A percentile compares a stretch with the other conserved stretches of the same genome.
Conservation (phyloP, 164 flowering plant genomes). For the Brasenia schreberi region DNA sequence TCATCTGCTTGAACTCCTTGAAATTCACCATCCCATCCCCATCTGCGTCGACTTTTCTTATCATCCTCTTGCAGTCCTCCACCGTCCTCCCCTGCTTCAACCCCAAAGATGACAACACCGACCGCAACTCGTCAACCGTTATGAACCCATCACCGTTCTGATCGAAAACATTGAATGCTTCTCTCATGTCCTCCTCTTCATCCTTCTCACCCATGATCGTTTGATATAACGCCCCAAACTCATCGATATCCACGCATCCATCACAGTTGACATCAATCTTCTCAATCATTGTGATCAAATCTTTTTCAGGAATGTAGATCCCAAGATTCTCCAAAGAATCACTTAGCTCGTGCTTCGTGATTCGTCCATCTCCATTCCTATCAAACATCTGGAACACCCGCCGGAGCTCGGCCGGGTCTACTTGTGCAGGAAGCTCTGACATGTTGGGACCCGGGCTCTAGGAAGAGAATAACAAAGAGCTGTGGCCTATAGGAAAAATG, state of each 20-base stretch:
- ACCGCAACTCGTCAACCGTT: slow-evolving; percentile 33
- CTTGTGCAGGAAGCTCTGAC: no score
- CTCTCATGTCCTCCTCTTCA: no score
- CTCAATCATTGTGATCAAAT: slow-evolving; percentile 39
- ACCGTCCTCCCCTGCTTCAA: slow-evolving; percentile 47
- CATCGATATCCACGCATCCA: slow-evolving; percentile 57
- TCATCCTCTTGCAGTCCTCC: slow-evolving; percentile 63
- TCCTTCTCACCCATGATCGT: slow-evolving; percentile 41
- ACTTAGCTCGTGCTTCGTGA: slow-evolving; percentile 41
- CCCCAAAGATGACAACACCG: slow-evolving; percentile 47
- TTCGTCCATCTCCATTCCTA: slow-evolving; percentile 51
- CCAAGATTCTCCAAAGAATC: slow-evolving; percentile 52
- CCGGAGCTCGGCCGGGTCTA: slow-evolving; percentile 38
- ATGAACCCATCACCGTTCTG: no score
- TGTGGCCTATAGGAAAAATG: no score
- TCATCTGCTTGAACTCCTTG: slow-evolving; percentile 58
- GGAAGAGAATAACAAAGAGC: no score
- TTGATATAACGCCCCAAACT: slow-evolving; percentile 39
- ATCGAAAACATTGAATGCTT: no score
- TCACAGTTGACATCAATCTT: slow-evolving; percentile 53
- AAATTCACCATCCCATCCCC: slow-evolving; percentile 64
- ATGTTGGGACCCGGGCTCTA: no score
- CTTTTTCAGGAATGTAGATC: slow-evolving; percentile 40
- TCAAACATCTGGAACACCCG: slow-evolving; percentile 74
- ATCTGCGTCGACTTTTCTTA: slow-evolving; percentile 52